phyloP scores from a whole-genome alignment of 768 basidiomycete species.

The Auricularia auricula-judae region DNA sequence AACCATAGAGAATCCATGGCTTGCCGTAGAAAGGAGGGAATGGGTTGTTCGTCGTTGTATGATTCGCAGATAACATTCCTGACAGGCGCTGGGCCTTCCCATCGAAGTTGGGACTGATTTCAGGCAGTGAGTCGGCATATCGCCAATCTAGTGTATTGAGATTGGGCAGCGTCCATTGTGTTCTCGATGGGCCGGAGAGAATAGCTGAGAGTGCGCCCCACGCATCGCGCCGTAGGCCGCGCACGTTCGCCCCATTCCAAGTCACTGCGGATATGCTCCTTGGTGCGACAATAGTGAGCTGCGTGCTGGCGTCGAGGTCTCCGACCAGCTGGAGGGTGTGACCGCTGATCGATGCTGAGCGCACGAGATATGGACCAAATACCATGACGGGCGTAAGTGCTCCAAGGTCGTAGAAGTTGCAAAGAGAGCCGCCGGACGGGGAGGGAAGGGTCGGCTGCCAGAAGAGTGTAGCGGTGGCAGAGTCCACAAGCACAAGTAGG shows the following conservation, averaged over 20 bases:
- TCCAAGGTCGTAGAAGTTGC: constrained; percentile 3
- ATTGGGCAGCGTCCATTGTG: constrained; percentile 9
- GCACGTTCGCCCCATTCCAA: constrained; percentile 18
- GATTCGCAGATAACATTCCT: constrained; percentile 13
- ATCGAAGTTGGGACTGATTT: constrained; percentile 16
- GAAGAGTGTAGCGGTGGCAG: constrained; percentile 14
- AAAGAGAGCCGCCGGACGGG: constrained; percentile 12
- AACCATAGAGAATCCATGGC: constrained; percentile 14
- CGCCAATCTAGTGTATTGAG: constrained; percentile 14
- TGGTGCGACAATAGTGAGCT: constrained; percentile 13
- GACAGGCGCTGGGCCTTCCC: constrained; percentile 11
- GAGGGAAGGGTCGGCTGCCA: constrained; percentile 15
- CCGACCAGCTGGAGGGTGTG: constrained; percentile 14
- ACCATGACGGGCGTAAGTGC: constrained; percentile 13
- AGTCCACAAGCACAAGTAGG: constrained; percentile 13
- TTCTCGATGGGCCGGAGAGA: constrained; percentile 4
- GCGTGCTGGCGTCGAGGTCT: constrained; percentile 16
- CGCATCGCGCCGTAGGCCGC: not conserved
- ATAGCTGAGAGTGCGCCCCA: constrained; percentile 10
- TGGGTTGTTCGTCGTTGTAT: constrained; percentile 17
- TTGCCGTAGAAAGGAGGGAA: constrained; percentile 10
- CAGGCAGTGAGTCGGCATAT: constrained; percentile 19
- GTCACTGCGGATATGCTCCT: constrained; percentile 9
- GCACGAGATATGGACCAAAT: constrained; percentile 22
- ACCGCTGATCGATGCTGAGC: constrained; percentile 14